A percentile compares a stretch with the other conserved stretches of the same genome.
Conservation (phyloP, 495 filamentous ascomycete species). For the Apiosordaria backusii region DNA sequence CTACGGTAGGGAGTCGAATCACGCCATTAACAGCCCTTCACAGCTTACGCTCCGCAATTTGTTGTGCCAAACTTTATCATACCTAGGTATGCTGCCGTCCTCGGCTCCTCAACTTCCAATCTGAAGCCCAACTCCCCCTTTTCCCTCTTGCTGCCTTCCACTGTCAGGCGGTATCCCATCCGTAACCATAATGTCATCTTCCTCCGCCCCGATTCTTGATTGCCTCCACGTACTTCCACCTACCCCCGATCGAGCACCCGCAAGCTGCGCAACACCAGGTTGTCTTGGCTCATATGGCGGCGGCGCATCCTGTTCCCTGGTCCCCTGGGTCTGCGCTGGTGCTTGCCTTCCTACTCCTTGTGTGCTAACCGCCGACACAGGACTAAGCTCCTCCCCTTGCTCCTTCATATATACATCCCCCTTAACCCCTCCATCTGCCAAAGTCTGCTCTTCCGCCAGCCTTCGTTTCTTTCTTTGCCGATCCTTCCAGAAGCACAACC, state of each 20-base stretch:
- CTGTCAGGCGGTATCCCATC: conserved; percentile 1
- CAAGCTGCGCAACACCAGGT: background rate
- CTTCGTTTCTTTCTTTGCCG: background rate
- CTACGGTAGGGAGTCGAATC: no score
- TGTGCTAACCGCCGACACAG: background rate
- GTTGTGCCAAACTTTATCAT: no score
- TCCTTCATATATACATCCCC: background rate
- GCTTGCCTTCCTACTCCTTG: background rate
- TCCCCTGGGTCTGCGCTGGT: background rate
- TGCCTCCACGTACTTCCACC: background rate
- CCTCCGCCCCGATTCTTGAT: background rate
- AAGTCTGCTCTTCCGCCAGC: background rate
- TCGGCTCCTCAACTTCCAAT: background rate
- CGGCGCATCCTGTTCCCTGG: background rate
- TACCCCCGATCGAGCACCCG: background rate
- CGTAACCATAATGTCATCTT: background rate
- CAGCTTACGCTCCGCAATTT: no score
- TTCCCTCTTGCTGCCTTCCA: background rate
- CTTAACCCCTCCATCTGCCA: background rate
- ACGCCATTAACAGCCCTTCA: no score
- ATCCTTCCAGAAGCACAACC: background rate
- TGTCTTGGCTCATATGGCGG: background rate
- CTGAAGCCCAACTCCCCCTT: background rate
- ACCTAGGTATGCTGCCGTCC: no score
- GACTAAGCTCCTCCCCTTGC: background rate